These are phyloP conservation scores for Phytophthora fragariaefolia DNA, from an alignment of 352 stramenopile genomes.

Conservation along the genomic window DNA sequence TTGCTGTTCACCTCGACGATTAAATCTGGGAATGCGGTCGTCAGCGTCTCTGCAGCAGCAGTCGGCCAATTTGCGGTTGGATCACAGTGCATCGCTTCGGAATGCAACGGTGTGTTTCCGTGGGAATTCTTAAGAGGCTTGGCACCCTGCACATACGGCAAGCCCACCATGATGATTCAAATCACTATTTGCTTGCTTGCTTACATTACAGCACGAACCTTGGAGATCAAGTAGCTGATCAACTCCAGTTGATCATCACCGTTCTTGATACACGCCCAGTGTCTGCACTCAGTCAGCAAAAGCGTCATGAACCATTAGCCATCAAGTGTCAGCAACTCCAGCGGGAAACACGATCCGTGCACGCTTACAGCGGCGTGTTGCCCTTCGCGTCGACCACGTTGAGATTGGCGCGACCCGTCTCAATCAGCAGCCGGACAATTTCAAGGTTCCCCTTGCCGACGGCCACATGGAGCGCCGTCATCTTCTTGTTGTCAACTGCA, in stretches of 20 bases:
- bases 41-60: constrained; percentile 46
- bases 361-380: constrained; percentile 67
- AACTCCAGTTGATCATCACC: constrained; percentile 49
- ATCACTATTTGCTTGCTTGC: neutral
- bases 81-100: constrained; percentile 82
- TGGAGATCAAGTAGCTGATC: constrained; percentile 63
- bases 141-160: constrained; percentile 45
- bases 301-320: neutral
- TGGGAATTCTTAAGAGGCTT: constrained; percentile 63
- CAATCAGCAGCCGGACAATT: constrained; percentile 64
- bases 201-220: constrained; percentile 38
- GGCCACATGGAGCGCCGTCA: constrained; percentile 76
- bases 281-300: constrained; percentile 36
- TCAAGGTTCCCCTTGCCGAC: constrained; percentile 70
- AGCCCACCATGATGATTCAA: neutral
- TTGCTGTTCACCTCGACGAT: constrained; percentile 60
- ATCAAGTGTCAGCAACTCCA: no score
- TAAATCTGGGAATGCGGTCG: constrained; percentile 63
- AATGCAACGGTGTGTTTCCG: constrained; percentile 73
- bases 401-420: constrained; percentile 61
- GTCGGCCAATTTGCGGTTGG: constrained; percentile 61
- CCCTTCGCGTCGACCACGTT: constrained; percentile 72
- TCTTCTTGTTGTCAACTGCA: constrained; percentile 69
- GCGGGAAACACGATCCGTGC: no score
- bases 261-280: constrained; percentile 78